These are phyloP conservation scores for Byssoonygena ceratinophila DNA, from an alignment of 2,329 filamentous ascomycete species.

Conservation along the genomic window DNA sequence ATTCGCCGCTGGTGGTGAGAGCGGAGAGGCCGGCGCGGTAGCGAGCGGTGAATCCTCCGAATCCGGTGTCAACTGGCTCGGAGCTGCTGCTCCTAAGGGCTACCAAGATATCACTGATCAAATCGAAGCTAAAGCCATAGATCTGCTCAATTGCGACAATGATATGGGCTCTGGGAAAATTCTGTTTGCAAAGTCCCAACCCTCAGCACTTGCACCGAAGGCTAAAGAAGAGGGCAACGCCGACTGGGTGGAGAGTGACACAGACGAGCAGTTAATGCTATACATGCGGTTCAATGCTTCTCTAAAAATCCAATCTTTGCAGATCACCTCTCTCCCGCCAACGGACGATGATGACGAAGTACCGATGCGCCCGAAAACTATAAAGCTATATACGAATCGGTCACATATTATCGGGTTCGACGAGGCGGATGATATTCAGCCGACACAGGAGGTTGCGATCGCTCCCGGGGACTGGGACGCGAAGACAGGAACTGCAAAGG, in stretches of 20 bases:
- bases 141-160: slow-evolving; percentile 77
- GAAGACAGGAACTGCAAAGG: slow-evolving; percentile 58
- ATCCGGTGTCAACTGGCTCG: slow-evolving; percentile 52
- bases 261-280: slow-evolving; percentile 91
- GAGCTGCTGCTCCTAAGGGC: slow-evolving; percentile 62
- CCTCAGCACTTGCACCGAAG: slow-evolving; percentile 46
- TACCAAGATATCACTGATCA: slow-evolving; percentile 76
- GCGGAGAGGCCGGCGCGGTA: slow-evolving; percentile 35
- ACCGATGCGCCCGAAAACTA: slow-evolving; percentile 67
- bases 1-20: slow-evolving; percentile 36
- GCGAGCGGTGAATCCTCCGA: slow-evolving; percentile 33
- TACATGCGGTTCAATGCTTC: slow-evolving; percentile 81
- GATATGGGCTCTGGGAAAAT: slow-evolving; percentile 61
- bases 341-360: slow-evolving; percentile 54
- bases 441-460: slow-evolving; percentile 71
- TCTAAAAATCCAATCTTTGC: slow-evolving; percentile 74
- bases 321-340: slow-evolving; percentile 73
- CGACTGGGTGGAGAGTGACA: slow-evolving; percentile 94
- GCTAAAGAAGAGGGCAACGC: slow-evolving; percentile 43
- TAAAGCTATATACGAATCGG: slow-evolving; percentile 80
- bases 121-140: slow-evolving; percentile 67
- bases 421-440: slow-evolving; percentile 76
- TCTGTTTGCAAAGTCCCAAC: slow-evolving; percentile 61
- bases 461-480: slow-evolving; percentile 66
- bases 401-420: slow-evolving; percentile 88